phyloP scores from a whole-genome alignment of 176 grass and related monocot species.

The Oryza rufipogon region DNA sequence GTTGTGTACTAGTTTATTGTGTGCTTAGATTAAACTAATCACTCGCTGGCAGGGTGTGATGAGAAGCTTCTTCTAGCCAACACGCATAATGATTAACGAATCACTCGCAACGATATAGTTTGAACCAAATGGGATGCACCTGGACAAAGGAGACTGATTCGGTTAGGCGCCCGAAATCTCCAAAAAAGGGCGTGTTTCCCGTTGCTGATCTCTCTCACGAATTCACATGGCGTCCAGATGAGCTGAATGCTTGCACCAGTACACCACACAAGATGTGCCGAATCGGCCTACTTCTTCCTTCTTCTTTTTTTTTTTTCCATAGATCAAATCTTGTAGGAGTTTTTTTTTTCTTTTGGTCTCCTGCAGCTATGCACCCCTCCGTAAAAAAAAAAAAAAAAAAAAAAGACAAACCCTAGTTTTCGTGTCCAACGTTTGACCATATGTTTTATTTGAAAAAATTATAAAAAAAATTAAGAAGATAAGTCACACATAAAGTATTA shows the following conservation, averaged over 20 bases:
- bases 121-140: background rate
- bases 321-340: background rate
- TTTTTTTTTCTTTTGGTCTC: background rate
- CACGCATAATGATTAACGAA: background rate
- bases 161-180: background rate
- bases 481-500: too few relatives aligned
- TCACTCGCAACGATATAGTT: background rate
- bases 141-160: background rate
- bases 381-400: too few relatives aligned
- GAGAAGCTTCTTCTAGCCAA: conserved; percentile 5
- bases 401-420: too few relatives aligned
- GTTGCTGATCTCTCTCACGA: background rate
- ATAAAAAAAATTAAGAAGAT: too few relatives aligned
- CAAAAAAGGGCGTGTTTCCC: background rate
- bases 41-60: background rate
- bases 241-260: background rate
- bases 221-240: background rate
- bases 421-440: too few relatives aligned
- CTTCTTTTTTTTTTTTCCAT: too few relatives aligned
- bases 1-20: background rate
- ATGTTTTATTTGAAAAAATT: too few relatives aligned
- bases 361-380: background rate
- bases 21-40: background rate
- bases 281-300: background rate
- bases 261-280: background rate